Conservation (phyloP, 441 rosid genomes). For the Syzygium malaccense region DNA sequence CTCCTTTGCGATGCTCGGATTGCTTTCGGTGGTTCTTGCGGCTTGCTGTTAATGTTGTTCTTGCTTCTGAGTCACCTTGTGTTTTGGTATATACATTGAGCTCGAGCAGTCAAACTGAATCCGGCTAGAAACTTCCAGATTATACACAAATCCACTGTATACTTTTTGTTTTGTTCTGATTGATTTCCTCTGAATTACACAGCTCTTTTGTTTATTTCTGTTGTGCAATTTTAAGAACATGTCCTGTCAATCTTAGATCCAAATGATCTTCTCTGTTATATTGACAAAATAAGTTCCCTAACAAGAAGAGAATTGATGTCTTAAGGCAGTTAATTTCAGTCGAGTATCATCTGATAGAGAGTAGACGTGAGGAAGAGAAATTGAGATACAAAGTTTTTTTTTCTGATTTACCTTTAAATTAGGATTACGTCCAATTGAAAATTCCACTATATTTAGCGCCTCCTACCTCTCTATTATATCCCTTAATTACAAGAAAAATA, state of each 20-base stretch:
- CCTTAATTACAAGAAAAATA: no score
- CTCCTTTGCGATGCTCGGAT: slow-evolving; percentile 7
- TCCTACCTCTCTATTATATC: no score
- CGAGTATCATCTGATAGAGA: neutral
- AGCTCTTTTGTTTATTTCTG: neutral
- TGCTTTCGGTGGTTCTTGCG: slow-evolving; percentile 6
- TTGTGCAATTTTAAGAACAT: neutral
- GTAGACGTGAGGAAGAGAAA: no score
- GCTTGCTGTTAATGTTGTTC: neutral
- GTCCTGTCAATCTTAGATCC: neutral
- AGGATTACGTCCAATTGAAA: no score
- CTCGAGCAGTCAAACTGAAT: neutral
- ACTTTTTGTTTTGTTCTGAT: neutral
- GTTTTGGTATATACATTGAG: neutral
- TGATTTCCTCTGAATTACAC: neutral
- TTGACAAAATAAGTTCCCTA: neutral
- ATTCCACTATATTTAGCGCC: no score
- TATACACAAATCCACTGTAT: neutral
- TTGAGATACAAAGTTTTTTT: no score
- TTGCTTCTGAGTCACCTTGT: neutral
- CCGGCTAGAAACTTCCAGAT: neutral
- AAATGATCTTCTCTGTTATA: neutral
- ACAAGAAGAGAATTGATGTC: neutral
- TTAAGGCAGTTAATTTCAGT: neutral
- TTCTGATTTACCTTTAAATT: no score